Conservation (phyloP, 2,329 filamentous ascomycete species). For the Penicillium sp. region DNA sequence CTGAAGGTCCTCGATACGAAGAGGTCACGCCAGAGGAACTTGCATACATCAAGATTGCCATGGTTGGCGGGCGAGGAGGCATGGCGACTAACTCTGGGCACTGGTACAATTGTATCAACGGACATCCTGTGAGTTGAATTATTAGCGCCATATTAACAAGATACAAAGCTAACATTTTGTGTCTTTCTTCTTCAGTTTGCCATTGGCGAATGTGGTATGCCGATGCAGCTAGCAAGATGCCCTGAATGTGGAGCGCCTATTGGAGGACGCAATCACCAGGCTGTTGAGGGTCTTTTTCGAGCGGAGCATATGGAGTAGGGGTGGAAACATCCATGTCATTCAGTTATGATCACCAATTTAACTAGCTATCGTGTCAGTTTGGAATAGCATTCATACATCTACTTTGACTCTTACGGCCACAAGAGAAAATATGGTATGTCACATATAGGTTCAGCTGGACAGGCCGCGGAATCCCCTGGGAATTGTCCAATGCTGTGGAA, state of each 20-base stretch:
- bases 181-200: slow-evolving; percentile 20
- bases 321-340: background rate
- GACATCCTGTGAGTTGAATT: slow-evolving; percentile 14
- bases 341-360: background rate
- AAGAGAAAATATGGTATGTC: background rate
- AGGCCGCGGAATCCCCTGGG: background rate
- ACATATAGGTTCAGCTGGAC: background rate
- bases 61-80: slow-evolving; percentile 10
- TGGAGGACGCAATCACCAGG: slow-evolving; percentile 8
- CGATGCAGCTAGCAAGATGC: slow-evolving; percentile 30
- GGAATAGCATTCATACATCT: background rate
- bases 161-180: no score
- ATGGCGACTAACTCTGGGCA: slow-evolving; percentile 15
- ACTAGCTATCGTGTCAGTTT: background rate
- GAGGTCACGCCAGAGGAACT: slow-evolving; percentile 10
- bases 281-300: slow-evolving; percentile 6
- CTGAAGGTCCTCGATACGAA: slow-evolving; percentile 4
- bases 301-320: slow-evolving; percentile 9
- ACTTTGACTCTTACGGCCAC: background rate
- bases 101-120: slow-evolving; percentile 18
- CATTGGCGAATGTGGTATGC: slow-evolving; percentile 34
- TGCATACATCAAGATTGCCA: slow-evolving; percentile 12
- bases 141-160: background rate
- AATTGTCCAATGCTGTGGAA: background rate
- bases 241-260: slow-evolving; percentile 17